Evolutionary conservation across 768 basidiomycete genomes (phyloP).

Genomic region (Termitomyces sp.): DNA sequence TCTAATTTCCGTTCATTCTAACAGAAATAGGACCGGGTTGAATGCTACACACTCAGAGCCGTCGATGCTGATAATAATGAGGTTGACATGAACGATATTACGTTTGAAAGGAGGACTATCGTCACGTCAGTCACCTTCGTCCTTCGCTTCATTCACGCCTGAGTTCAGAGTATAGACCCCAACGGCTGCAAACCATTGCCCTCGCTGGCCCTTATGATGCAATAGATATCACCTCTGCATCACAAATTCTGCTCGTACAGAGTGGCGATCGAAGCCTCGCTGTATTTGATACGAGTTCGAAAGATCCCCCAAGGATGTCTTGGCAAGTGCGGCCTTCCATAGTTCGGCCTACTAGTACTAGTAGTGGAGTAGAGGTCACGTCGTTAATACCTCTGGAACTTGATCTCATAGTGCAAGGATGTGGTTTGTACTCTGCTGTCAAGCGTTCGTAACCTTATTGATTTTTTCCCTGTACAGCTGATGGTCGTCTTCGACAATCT

Average conservation of each 20-base stretch:
- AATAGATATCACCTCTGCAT: conserved; percentile 19
- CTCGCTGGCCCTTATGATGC: conserved; percentile 16
- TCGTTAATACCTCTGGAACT: conserved; percentile 54
- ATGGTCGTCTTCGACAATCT: conserved; percentile 48
- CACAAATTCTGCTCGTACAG: conserved; percentile 20
- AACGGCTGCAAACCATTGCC: conserved; percentile 17
- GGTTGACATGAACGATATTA: conserved; percentile 9
- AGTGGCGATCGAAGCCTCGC: conserved; percentile 14
- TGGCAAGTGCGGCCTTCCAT: conserved; percentile 24
- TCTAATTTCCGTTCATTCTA: not conserved
- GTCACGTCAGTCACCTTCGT: conserved; percentile 9
- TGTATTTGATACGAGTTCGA: conserved; percentile 4
- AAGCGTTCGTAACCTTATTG: conserved; percentile 1
- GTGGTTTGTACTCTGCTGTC: conserved; percentile 38
- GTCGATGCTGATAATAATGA: conserved; percentile 35
- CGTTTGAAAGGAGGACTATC: conserved; percentile 1
- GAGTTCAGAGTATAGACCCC: conserved; percentile 6
- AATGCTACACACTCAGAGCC: conserved; percentile 30
- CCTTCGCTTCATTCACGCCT: not conserved
- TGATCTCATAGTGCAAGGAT: conserved; percentile 59
- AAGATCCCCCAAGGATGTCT: conserved; percentile 13
- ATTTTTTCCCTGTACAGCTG: conserved; percentile 32
- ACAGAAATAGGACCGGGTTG: conserved; percentile 34
- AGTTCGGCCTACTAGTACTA: not conserved
- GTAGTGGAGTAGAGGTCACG: conserved; percentile 26